Conservation (phyloP, 192 early-diverging fungal genomes). For the Linnemannia elongata region DNA sequence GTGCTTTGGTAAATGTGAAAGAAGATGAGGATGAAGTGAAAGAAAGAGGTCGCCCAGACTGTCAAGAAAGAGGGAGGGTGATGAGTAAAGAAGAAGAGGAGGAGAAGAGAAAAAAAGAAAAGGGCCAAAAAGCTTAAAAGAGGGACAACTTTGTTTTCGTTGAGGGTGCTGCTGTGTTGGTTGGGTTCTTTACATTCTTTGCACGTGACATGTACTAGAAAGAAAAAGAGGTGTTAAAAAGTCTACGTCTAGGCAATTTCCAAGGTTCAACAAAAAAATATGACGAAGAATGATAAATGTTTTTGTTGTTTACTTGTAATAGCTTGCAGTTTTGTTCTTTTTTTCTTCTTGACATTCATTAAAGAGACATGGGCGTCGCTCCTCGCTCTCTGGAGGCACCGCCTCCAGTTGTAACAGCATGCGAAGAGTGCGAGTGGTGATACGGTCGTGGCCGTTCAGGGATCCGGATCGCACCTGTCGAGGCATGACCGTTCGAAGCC, state of each 20-base stretch:
- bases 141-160: neutral
- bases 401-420: constrained; percentile 22
- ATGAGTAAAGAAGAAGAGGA: neutral
- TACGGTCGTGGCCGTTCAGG: constrained; percentile 52
- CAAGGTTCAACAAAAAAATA: neutral
- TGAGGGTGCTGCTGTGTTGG: neutral
- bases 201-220: too few relatives aligned
- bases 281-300: neutral
- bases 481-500: constrained; percentile 10
- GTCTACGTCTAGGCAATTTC: neutral
- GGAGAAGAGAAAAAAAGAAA: neutral
- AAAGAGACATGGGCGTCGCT: constrained; percentile 53
- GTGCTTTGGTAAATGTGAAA: too few relatives aligned
- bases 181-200: too few relatives aligned
- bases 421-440: constrained; percentile 53
- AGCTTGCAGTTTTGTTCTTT: neutral
- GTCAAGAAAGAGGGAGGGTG: neutral
- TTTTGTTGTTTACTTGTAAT: neutral
- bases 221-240: neutral
- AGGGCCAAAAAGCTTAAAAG: neutral
- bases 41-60: neutral
- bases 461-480: constrained; percentile 28
- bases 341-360: constrained; percentile 1
- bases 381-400: constrained; percentile 26
- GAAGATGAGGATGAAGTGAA: neutral